Base-by-base conservation (phyloP, 2,329 filamentous ascomycete species). In the Trichoderma atrobrunneum region DNA sequence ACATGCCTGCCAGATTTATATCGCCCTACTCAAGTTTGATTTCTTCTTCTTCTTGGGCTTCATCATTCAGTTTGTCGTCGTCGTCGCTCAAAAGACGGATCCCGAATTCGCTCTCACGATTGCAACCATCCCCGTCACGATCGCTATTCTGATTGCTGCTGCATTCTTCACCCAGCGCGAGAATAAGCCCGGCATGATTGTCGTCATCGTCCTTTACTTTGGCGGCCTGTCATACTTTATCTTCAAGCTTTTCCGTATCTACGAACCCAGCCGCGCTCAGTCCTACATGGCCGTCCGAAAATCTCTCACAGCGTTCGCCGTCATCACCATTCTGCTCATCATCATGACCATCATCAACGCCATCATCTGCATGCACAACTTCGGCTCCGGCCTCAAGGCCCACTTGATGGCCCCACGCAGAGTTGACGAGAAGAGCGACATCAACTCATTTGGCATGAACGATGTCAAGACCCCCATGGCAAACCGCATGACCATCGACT, bases 1-100 rank as follows among this genome's bases (percentile, higher is more conserved):
- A 78, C 73, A 21, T 32, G 0, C 3, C 4, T 7, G 2, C 11
- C 32, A 97, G 95, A 95, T 99, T 81, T 99, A 98, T 83, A 98
- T 99, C 78, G 94, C 96, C 48, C 88, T 99, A 12, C 88, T 99
- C 75, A 99, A 99, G 83, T 99, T 99, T 81, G 96, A 99, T 84
- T 98, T 99, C 84, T 99, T 99, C 90, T 98, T 99, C 87, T 99
- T 99, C 87, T 90, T 99, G 65, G 96, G 95, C 70, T 99, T 99
- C 82, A 98, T 96, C 7, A 93, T 99, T 61, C 96, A 99, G 80
- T 99, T 99, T 82, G 88, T 98, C 69, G 95, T 99, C 77, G 92
- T 98, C 72, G 94, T 99, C 73, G 91, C 89, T 59, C 85, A 86
- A 59, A 88, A 85, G 73, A 87, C 87, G 62, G 88, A 91, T 74